Conservation (phyloP, 2,329 filamentous ascomycete genomes). For the Metarhizium humberi region DNA sequence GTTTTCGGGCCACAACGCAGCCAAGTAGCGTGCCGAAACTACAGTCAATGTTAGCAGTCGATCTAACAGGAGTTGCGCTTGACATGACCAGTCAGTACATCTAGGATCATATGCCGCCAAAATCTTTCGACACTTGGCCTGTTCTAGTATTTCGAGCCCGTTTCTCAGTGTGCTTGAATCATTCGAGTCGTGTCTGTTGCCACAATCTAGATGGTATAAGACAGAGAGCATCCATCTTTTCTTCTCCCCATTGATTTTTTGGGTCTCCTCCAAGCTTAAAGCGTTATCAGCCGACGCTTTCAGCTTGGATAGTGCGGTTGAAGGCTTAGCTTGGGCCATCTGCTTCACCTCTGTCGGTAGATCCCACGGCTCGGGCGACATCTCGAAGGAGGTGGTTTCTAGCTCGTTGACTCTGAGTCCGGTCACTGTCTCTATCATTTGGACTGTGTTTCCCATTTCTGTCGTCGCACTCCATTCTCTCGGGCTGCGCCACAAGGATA, state of each 20-base stretch:
- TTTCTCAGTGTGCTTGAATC: not conserved
- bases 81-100: constrained; percentile 22
- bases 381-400: not conserved
- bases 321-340: constrained; percentile 8
- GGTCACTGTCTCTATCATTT: not conserved
- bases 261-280: not conserved
- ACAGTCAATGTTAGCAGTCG: not conserved
- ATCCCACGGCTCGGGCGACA: not conserved
- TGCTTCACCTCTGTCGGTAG: constrained; percentile 2
- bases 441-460: not conserved
- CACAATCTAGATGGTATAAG: constrained; percentile 36
- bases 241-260: constrained; percentile 15
- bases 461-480: not conserved
- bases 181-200: not conserved
- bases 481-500: constrained; percentile 2
- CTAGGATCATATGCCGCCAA: constrained; percentile 42
- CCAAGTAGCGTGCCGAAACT: not conserved
- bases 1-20: not conserved
- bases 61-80: not conserved
- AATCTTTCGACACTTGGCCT: constrained; percentile 19
- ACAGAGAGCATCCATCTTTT: constrained; percentile 48
- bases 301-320: constrained; percentile 9
- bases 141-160: not conserved
- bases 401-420: not conserved
- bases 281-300: constrained; percentile 4